phyloP scores from a whole-genome alignment of 2,329 filamentous ascomycete species.

The Aphanoascus verrucosus region DNA sequence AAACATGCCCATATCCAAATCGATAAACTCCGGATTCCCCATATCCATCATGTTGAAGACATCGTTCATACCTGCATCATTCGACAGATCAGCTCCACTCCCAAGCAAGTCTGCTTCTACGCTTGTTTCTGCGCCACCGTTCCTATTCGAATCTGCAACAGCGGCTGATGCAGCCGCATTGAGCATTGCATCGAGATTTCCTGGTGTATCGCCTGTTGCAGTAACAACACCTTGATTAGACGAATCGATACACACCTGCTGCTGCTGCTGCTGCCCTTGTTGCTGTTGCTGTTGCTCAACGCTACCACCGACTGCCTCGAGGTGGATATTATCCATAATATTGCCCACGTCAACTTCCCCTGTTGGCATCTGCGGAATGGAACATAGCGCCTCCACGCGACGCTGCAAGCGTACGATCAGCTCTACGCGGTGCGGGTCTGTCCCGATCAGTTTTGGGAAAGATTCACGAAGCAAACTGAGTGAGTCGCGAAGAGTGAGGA shows the following conservation, averaged over 20 bases:
- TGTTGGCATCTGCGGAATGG: slow-evolving; percentile 22
- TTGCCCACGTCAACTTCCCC: slow-evolving; percentile 30
- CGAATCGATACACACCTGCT: not conserved
- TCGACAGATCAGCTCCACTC: slow-evolving; percentile 18
- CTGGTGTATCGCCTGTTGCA: slow-evolving; percentile 21
- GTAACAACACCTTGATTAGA: slow-evolving; percentile 1
- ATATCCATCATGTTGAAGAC: slow-evolving; percentile 35
- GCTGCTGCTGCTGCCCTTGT: slow-evolving; percentile 8
- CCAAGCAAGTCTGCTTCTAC: slow-evolving; percentile 22
- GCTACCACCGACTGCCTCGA: slow-evolving; percentile 18
- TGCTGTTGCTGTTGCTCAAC: slow-evolving; percentile 10
- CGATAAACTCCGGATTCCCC: slow-evolving; percentile 36
- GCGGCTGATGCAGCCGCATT: slow-evolving; percentile 30
- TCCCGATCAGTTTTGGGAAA: slow-evolving; percentile 33
- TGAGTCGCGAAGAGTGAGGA: slow-evolving; percentile 35
- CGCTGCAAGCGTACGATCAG: slow-evolving; percentile 37
- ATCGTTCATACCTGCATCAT: slow-evolving; percentile 28
- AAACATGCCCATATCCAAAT: slow-evolving; percentile 38
- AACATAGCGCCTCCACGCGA: slow-evolving; percentile 34
- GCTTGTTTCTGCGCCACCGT: slow-evolving; percentile 10
- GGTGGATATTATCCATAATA: slow-evolving; percentile 35
- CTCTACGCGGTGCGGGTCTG: slow-evolving; percentile 36
- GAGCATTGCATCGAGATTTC: slow-evolving; percentile 32
- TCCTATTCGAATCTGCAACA: slow-evolving; percentile 21
- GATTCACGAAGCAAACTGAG: slow-evolving; percentile 29